Percentiles rank a stretch among this genome's conserved stretches.
phyloP scores from a whole-genome alignment of 2,329 filamentous ascomycete genomes.

The Sclerotinia subarctica region DNA sequence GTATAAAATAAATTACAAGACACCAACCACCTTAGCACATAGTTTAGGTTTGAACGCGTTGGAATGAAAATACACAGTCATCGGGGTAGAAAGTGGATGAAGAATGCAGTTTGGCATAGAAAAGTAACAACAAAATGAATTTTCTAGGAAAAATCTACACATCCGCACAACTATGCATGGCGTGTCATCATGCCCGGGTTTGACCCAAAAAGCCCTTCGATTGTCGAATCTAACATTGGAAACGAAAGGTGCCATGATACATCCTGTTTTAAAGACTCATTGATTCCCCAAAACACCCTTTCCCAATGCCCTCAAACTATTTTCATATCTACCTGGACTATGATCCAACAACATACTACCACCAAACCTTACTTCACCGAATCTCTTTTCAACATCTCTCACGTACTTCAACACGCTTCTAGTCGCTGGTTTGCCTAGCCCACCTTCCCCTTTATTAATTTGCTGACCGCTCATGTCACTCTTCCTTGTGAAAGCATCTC shows the following conservation, averaged over 20 bases:
- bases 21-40: neutral
- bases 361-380: slow-evolving; percentile 68
- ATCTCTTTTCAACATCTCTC: slow-evolving; percentile 65
- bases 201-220: neutral
- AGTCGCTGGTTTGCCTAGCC: slow-evolving; percentile 62
- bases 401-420: slow-evolving; percentile 69
- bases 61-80: neutral
- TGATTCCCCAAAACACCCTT: slow-evolving; percentile 39
- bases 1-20: no score
- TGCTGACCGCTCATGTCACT: neutral
- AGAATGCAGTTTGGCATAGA: neutral
- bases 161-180: neutral
- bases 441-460: slow-evolving; percentile 18
- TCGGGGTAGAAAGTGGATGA: neutral
- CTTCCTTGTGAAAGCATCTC: slow-evolving; percentile 56
- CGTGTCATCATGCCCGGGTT: neutral
- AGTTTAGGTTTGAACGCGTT: neutral
- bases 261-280: neutral
- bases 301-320: slow-evolving; percentile 59
- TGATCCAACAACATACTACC: slow-evolving; percentile 74
- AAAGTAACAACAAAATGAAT: neutral
- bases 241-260: neutral
- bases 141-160: neutral
- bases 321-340: slow-evolving; percentile 71
- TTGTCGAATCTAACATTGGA: no score